These are phyloP conservation scores for Apophysomyces elegans DNA, from an alignment of 371 early-diverging fungal genomes.

Conservation along the genomic window DNA sequence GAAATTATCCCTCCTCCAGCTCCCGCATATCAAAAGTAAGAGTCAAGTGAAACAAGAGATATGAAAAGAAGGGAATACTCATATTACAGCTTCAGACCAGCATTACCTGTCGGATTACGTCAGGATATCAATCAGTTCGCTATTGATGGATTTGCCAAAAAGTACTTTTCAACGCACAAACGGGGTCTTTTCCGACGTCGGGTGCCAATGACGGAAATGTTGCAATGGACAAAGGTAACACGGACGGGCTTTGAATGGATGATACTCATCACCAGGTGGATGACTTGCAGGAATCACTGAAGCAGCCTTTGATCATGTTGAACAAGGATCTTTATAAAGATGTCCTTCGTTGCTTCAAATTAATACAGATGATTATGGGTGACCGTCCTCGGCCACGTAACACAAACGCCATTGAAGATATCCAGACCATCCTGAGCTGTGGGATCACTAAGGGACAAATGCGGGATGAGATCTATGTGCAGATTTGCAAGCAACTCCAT, in stretches of 20 bases:
- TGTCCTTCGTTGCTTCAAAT: conserved; percentile 83
- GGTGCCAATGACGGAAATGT: conserved; percentile 89
- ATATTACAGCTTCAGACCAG: conserved; percentile 29
- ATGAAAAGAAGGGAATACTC: neutral
- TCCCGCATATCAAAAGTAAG: conserved; percentile 16
- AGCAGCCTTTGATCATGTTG: conserved; percentile 80
- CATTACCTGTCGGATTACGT: conserved; percentile 67
- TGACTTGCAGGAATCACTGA: conserved; percentile 63
- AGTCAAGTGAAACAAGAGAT: neutral
- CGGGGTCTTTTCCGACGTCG: conserved; percentile 80
- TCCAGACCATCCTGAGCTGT: conserved; percentile 74
- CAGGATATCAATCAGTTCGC: conserved; percentile 80
- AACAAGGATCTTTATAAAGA: conserved; percentile 83
- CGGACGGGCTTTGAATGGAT: neutral
- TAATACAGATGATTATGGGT: conserved; percentile 86
- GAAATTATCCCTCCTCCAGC: neutral
- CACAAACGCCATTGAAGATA: conserved; percentile 55
- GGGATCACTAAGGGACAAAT: conserved; percentile 82
- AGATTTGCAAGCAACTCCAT: conserved; percentile 89
- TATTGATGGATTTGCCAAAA: conserved; percentile 91
- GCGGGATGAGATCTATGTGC: conserved; percentile 94
- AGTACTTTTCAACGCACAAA: conserved; percentile 90
- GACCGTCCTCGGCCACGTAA: conserved; percentile 56
- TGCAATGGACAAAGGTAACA: conserved; percentile 75
- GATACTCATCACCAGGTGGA: neutral